Percentiles rank a stretch among this genome's conserved stretches.
These are phyloP conservation scores for Magnaporthiopsis incrustans DNA, from an alignment of 2,329 filamentous ascomycete genomes.

Conservation along the genomic window DNA sequence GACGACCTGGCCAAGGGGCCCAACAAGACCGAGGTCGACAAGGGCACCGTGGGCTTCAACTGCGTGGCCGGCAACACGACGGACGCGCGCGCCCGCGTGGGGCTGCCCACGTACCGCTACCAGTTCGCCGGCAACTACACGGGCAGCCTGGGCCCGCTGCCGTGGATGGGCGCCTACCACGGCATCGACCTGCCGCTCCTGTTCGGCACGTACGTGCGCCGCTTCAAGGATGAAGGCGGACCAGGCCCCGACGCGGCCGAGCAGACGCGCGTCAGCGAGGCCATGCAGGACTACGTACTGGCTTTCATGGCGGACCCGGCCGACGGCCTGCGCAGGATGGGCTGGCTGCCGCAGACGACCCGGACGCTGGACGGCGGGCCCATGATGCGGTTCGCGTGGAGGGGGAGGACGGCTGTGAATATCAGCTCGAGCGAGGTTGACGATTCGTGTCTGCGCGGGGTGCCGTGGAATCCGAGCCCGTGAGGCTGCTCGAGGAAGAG, in stretches of 20 bases:
- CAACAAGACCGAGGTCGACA: slow-evolving; percentile 16
- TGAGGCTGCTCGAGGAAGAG: neutral
- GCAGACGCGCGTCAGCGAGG: slow-evolving; percentile 14
- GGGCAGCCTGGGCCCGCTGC: slow-evolving; percentile 25
- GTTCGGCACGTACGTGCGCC: slow-evolving; percentile 8
- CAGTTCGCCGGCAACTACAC: slow-evolving; percentile 32
- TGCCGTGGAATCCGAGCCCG: slow-evolving; percentile 7
- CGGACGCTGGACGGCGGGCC: slow-evolving; percentile 3
- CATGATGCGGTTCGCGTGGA: slow-evolving; percentile 9
- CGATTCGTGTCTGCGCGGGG: slow-evolving; percentile 8
- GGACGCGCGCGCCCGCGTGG: slow-evolving; percentile 8
- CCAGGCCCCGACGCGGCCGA: slow-evolving; percentile 7
- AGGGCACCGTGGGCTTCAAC: slow-evolving; percentile 17
- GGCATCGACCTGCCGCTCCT: slow-evolving; percentile 9
- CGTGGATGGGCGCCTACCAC: slow-evolving; percentile 12
- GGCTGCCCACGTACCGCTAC: slow-evolving; percentile 28
- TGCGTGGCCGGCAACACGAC: slow-evolving; percentile 19
- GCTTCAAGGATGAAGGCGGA: neutral
- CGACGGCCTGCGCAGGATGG: slow-evolving; percentile 13
- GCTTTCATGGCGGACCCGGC: slow-evolving; percentile 17
- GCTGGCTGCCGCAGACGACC: slow-evolving; percentile 16
- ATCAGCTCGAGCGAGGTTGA: slow-evolving; percentile 11
- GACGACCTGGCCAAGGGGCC: slow-evolving; percentile 22
- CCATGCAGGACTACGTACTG: slow-evolving; percentile 18
- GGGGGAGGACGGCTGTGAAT: neutral